Percentiles rank a stretch among this genome's conserved stretches.
phyloP scores from a whole-genome alignment of 352 stramenopile genomes.

The Globisporangium nodosum region DNA sequence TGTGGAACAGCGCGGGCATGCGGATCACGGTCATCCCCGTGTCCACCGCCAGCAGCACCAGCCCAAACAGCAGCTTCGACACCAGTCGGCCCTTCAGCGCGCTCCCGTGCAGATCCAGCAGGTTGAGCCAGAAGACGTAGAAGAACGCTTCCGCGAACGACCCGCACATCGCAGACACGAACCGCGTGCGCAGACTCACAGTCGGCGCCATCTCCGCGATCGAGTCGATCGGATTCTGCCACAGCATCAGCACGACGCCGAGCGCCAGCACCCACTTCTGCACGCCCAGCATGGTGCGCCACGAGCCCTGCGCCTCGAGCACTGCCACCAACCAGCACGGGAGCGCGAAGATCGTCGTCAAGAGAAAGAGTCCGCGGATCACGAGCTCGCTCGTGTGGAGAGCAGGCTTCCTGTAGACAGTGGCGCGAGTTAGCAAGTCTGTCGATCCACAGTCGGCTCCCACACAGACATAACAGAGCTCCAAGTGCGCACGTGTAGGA shows the following conservation, averaged over 20 bases:
- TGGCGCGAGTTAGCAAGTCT: neutral
- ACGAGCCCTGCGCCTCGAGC: slow-evolving; percentile 45
- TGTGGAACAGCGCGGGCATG: slow-evolving; percentile 51
- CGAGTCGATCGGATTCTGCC: slow-evolving; percentile 78
- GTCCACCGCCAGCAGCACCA: slow-evolving; percentile 44
- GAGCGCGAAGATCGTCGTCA: slow-evolving; percentile 53
- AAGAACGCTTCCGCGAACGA: slow-evolving; percentile 71
- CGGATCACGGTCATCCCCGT: slow-evolving; percentile 55
- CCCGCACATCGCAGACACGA: slow-evolving; percentile 60
- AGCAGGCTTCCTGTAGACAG: slow-evolving; percentile 45
- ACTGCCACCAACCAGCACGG: slow-evolving; percentile 71
- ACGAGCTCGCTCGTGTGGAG: slow-evolving; percentile 69
- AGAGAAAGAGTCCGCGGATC: slow-evolving; percentile 48
- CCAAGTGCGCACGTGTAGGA: slow-evolving; percentile 63
- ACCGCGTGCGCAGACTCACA: slow-evolving; percentile 53
- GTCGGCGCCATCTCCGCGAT: slow-evolving; percentile 49
- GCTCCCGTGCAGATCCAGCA: slow-evolving; percentile 60
- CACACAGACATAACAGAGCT: neutral
- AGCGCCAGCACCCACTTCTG: slow-evolving; percentile 72
- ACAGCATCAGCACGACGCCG: slow-evolving; percentile 68
- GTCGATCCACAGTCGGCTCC: neutral
- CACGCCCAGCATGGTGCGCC: slow-evolving; percentile 46
- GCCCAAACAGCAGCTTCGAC: slow-evolving; percentile 34
- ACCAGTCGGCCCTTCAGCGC: slow-evolving; percentile 12
- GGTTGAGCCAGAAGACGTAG: slow-evolving; percentile 76